Percentiles rank a stretch among this genome's conserved stretches.
These are phyloP conservation scores for Cryptococcus hybrid DNA, from an alignment of 1,284 basidiomycete species.

Conservation along the genomic window DNA sequence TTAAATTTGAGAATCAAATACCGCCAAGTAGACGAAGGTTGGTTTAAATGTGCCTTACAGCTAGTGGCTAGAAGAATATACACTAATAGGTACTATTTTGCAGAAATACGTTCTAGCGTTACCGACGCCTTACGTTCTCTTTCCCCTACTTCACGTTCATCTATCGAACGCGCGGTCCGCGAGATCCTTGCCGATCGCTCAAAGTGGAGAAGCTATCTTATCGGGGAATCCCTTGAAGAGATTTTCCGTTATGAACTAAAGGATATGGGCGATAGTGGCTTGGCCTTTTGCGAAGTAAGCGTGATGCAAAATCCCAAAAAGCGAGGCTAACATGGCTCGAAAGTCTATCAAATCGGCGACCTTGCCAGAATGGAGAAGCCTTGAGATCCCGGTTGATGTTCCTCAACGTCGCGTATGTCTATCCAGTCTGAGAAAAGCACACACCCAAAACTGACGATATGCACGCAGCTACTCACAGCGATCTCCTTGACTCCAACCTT, in stretches of 20 bases:
- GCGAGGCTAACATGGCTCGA: neutral
- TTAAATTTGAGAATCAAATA: conserved; percentile 39
- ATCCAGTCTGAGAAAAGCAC: neutral
- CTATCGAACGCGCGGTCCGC: neutral
- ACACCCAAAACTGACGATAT: neutral
- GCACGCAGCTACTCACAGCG: conserved; percentile 25
- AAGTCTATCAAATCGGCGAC: too few relatives aligned
- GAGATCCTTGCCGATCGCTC: conserved; percentile 3
- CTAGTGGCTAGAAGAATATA: neutral
- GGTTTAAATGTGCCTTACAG: conserved; percentile 2
- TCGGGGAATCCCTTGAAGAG: conserved; percentile 1
- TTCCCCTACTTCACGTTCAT: neutral
- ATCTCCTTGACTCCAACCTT: conserved; percentile 17
- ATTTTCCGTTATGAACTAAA: neutral
- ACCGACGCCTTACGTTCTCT: conserved; percentile 2
- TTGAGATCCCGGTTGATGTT: conserved; percentile 48
- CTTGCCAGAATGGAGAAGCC: conserved; percentile 29
- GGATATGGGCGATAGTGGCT: too few relatives aligned
- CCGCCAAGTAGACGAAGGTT: conserved; percentile 38
- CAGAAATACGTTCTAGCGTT: conserved; percentile 2
- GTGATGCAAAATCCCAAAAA: neutral
- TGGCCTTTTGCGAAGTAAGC: neutral
- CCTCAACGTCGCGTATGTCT: conserved; percentile 34
- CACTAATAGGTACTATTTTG: neutral
- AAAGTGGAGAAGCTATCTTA: conserved; percentile 13